A percentile compares a stretch with the other conserved stretches of the same genome.
Conservation (phyloP, 2,329 filamentous ascomycete genomes). For the Decorospora gaudefroyi region DNA sequence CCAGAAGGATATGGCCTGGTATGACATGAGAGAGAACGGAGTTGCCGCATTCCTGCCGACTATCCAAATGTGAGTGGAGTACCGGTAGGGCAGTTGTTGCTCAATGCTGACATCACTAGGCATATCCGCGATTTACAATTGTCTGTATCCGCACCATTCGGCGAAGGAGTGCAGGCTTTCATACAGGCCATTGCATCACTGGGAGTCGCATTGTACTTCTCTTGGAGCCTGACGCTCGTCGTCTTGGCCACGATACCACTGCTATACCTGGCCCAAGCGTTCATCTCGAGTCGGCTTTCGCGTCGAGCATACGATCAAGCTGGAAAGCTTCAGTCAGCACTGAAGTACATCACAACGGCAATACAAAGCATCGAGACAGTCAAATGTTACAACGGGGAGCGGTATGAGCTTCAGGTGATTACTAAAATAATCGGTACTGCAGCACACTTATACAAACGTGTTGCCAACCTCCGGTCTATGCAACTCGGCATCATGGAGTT, state of each 20-base stretch:
- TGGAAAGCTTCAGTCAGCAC: constrained; percentile 67
- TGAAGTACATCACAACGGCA: constrained; percentile 71
- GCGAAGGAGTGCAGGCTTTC: constrained; percentile 66
- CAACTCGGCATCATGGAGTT: constrained; percentile 76
- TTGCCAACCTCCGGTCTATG: constrained; percentile 69
- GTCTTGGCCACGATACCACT: constrained; percentile 74
- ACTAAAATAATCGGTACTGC: constrained; percentile 60
- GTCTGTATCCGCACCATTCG: constrained; percentile 78
- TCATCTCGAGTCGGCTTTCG: constrained; percentile 65
- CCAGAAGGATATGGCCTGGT: constrained; percentile 79
- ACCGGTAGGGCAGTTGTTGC: constrained; percentile 8
- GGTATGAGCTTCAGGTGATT: constrained; percentile 71
- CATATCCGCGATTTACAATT: constrained; percentile 81
- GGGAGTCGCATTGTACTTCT: constrained; percentile 73
- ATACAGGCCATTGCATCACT: constrained; percentile 70
- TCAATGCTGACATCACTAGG: constrained; percentile 52
- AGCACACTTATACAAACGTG: constrained; percentile 65
- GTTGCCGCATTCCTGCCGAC: constrained; percentile 71
- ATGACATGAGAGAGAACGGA: constrained; percentile 73
- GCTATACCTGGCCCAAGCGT: constrained; percentile 62
- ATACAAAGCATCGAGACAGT: constrained; percentile 79
- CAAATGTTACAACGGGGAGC: constrained; percentile 80
- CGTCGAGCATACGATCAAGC: constrained; percentile 72
- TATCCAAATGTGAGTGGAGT: constrained; percentile 69
- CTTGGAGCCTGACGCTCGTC: constrained; percentile 82